Conservation (phyloP, 805 yeast genomes). For the Maudiozyma turicensis region DNA sequence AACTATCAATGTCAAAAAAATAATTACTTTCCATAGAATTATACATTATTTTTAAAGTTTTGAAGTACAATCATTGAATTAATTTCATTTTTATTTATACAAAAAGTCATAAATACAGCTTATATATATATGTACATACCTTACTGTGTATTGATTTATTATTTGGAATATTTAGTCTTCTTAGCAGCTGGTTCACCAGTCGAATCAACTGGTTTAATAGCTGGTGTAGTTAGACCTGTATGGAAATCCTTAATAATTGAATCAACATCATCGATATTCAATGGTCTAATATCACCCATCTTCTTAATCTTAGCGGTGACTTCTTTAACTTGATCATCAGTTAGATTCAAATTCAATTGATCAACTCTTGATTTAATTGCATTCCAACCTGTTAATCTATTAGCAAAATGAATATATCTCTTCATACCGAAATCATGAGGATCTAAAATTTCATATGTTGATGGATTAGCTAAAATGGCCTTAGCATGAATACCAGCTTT, state of each 20-base stretch:
- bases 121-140: not conserved
- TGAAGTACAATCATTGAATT: too few species aligned
- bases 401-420: constrained; percentile 94
- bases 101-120: not conserved
- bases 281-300: constrained; percentile 89
- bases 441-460: constrained; percentile 90
- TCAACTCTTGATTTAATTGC: constrained; percentile 97
- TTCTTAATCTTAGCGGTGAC: constrained; percentile 88
- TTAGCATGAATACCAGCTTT: constrained; percentile 99
- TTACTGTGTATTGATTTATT: not conserved
- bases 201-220: constrained; percentile 7
- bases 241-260: constrained; percentile 92
- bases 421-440: constrained; percentile 94
- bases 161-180: constrained; percentile 6
- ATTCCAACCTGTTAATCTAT: constrained; percentile 97
- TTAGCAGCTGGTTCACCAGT: constrained; percentile 11
- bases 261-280: constrained; percentile 94
- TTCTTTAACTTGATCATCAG: constrained; percentile 92
- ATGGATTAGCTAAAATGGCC: constrained; percentile 96
- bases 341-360: constrained; percentile 80
- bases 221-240: constrained; percentile 36
- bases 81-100: too few species aligned
- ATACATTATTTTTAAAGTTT: too few species aligned
- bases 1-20: too few species aligned
- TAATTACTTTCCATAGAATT: too few species aligned